These are phyloP conservation scores for Aspergillus awamori DNA, from an alignment of 2,329 filamentous ascomycete species.

Conservation along the genomic window DNA sequence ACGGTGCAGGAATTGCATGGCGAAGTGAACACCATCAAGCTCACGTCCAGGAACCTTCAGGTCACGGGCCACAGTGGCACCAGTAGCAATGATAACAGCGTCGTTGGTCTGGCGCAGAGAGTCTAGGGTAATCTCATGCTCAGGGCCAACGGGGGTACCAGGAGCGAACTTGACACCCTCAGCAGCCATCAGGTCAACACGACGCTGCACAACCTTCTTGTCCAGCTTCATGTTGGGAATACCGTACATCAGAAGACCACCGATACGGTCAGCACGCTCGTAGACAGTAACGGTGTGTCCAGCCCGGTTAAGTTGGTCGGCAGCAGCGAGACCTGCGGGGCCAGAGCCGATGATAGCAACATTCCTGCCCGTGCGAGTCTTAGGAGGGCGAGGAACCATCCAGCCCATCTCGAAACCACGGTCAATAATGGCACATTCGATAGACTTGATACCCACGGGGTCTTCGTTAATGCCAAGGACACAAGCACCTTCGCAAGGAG, in stretches of 20 bases:
- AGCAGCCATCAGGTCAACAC: constrained; percentile 90
- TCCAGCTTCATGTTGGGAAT: constrained; percentile 99
- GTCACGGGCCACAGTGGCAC: constrained; percentile 90
- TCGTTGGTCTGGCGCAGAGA: constrained; percentile 75
- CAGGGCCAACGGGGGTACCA: constrained; percentile 75
- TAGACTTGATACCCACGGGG: constrained; percentile 96
- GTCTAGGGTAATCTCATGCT: constrained; percentile 66
- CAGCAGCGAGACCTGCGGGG: constrained; percentile 83
- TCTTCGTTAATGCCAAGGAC: constrained; percentile 97
- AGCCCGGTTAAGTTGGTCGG: constrained; percentile 92
- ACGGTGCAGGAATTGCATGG: constrained; percentile 96
- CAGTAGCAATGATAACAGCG: constrained; percentile 87
- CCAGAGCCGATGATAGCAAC: constrained; percentile 90
- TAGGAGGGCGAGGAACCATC: constrained; percentile 84
- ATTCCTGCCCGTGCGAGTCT: constrained; percentile 82
- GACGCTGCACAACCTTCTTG: constrained; percentile 93
- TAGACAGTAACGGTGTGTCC: constrained; percentile 89
- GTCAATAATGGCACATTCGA: constrained; percentile 97
- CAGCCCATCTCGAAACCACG: constrained; percentile 97
- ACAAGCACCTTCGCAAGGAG: constrained; percentile 94
- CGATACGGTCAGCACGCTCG: constrained; percentile 86
- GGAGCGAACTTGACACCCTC: constrained; percentile 86
- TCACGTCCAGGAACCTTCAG: constrained; percentile 87
- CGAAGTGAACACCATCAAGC: constrained; percentile 88
- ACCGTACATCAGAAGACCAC: constrained; percentile 95